Evolutionary conservation across 352 stramenopile species (phyloP).

Genomic region (Phytophthora sansomeana): DNA sequence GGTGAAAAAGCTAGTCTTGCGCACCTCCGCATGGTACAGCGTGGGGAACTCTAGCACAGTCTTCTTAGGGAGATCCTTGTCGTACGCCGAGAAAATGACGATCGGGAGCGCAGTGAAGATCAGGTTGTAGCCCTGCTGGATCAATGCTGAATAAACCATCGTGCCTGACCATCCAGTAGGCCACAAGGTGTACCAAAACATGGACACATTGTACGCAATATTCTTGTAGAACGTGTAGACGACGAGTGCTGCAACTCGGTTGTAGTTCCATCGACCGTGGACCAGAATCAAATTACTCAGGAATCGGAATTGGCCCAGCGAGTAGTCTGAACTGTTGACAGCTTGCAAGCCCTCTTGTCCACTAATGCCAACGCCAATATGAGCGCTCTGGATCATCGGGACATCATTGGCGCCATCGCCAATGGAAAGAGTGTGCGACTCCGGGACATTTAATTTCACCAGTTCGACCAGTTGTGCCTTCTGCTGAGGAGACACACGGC

Average conservation of each 20-base stretch:
- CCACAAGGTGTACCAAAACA: conserved; percentile 91
- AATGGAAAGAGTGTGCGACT: conserved; percentile 90
- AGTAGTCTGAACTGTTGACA: conserved; percentile 89
- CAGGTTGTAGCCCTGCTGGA: conserved; percentile 96
- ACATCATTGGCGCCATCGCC: conserved; percentile 93
- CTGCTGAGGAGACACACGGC: conserved; percentile 97
- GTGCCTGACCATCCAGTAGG: conserved; percentile 93
- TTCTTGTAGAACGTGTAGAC: conserved; percentile 94
- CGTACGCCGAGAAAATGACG: conserved; percentile 81
- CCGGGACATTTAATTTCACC: conserved; percentile 88
- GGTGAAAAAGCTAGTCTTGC: conserved; percentile 72
- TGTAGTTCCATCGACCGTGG: conserved; percentile 90
- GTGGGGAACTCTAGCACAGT: conserved; percentile 68
- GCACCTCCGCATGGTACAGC: conserved; percentile 70
- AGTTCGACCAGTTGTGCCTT: conserved; percentile 98
- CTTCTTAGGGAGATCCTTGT: conserved; percentile 79
- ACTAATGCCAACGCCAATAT: conserved; percentile 94
- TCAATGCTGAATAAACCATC: conserved; percentile 86
- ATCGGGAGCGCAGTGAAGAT: conserved; percentile 96
- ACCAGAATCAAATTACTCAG: conserved; percentile 77
- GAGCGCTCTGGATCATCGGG: conserved; percentile 91
- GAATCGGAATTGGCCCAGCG: conserved; percentile 86
- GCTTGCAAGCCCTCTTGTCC: conserved; percentile 98
- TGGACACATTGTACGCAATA: conserved; percentile 90
- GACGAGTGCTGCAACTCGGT: conserved; percentile 88